A percentile compares a stretch with the other conserved stretches of the same genome.
These are phyloP conservation scores for Chrysanthemum makinoi DNA, from an alignment of 129 eudicot genomes.

Conservation along the genomic window DNA sequence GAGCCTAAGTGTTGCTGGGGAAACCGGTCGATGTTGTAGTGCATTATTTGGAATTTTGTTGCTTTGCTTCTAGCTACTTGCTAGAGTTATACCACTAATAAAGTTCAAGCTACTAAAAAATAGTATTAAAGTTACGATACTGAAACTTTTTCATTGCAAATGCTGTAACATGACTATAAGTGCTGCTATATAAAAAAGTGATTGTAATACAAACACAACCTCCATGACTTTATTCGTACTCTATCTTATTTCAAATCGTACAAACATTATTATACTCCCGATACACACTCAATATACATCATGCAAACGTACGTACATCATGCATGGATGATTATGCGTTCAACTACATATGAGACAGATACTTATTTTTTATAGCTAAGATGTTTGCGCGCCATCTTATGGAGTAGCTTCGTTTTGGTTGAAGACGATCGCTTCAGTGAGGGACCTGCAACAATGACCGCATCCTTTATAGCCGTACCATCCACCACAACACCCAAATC, in stretches of 20 bases:
- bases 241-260: conserved; percentile 10
- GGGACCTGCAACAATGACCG: conserved; percentile 23
- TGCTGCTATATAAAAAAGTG: neutral
- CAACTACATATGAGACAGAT: neutral
- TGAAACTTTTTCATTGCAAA: too few species aligned
- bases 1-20: too few species aligned
- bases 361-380: conserved; percentile 1
- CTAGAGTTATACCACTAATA: too few species aligned
- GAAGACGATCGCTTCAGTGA: conserved; percentile 31
- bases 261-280: conserved; percentile 23
- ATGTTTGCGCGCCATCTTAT: conserved; percentile 3
- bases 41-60: too few species aligned
- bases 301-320: conserved; percentile 8
- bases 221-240: conserved; percentile 15
- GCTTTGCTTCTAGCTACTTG: too few species aligned
- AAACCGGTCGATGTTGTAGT: too few species aligned
- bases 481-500: conserved; percentile 37
- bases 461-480: conserved; percentile 27
- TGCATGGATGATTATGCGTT: conserved; percentile 18
- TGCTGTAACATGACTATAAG: too few species aligned
- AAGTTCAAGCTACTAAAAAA: too few species aligned
- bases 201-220: neutral
- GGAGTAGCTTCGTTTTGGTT: conserved; percentile 30
- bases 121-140: too few species aligned
- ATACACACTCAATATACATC: conserved; percentile 1